Percentiles rank a stretch among this genome's conserved stretches.
phyloP scores from a whole-genome alignment of 768 basidiomycete species.

The Hygrocybe coccinea region DNA sequence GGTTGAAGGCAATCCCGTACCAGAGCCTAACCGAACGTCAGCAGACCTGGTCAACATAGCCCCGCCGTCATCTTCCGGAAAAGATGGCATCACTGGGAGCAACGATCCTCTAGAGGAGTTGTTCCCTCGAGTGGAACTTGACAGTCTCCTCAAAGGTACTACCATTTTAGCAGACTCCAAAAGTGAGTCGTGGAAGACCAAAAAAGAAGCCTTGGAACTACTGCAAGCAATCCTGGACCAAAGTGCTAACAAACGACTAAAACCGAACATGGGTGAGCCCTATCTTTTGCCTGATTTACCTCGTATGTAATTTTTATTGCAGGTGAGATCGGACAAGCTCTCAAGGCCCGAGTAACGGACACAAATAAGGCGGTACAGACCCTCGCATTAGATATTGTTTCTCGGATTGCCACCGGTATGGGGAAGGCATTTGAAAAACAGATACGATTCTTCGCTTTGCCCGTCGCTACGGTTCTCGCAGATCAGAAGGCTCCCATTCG shows the following conservation, averaged over 20 bases:
- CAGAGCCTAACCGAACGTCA: conserved; percentile 73
- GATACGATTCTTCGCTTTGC: conserved; percentile 64
- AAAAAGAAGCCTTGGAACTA: conserved; percentile 90
- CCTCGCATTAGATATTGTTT: conserved; percentile 84
- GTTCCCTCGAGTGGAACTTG: conserved; percentile 92
- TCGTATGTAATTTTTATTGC: conserved; percentile 9
- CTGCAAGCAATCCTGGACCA: conserved; percentile 83
- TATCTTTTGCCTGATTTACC: conserved; percentile 1
- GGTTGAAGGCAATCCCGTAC: conserved; percentile 68
- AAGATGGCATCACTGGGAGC: conserved; percentile 36
- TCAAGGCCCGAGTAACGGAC: conserved; percentile 86
- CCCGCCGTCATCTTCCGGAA: conserved; percentile 37
- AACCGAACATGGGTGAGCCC: conserved; percentile 74
- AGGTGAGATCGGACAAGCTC: conserved; percentile 87
- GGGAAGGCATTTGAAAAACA: conserved; percentile 94
- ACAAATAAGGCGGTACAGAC: conserved; percentile 92
- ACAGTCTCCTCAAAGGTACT: conserved; percentile 77
- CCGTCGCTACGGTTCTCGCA: conserved; percentile 78
- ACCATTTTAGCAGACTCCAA: conserved; percentile 78
- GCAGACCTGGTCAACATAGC: conserved; percentile 62
- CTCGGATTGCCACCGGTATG: conserved; percentile 89
- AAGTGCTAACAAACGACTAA: conserved; percentile 87
- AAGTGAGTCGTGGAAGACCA: conserved; percentile 93
- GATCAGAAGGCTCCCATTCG: conserved; percentile 92
- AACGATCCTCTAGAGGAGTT: conserved; percentile 86